phyloP scores from a whole-genome alignment of 352 stramenopile genomes.

The Pelagophyceae sp. region DNA sequence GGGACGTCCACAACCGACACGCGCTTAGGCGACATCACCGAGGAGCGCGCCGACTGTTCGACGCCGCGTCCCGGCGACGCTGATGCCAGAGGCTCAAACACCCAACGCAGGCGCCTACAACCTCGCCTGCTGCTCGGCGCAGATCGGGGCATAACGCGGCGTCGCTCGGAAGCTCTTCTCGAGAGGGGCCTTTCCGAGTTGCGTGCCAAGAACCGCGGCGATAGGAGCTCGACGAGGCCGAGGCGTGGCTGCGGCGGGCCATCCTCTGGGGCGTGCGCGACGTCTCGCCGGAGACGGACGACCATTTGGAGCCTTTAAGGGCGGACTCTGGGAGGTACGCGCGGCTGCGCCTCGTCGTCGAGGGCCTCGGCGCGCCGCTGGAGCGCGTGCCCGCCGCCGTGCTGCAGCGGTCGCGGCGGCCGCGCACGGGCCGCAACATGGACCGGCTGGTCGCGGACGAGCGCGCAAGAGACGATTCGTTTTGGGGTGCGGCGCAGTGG shows the following conservation, averaged over 20 bases:
- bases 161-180: not conserved
- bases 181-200: too few relatives aligned
- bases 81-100: too few relatives aligned
- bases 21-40: not conserved
- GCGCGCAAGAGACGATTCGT: not conserved
- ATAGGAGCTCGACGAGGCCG: conserved; percentile 5
- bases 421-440: not conserved
- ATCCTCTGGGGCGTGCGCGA: conserved; percentile 4
- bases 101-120: conserved; percentile 9
- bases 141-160: too few relatives aligned
- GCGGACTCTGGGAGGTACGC: not conserved
- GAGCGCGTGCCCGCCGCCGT: not conserved
- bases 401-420: not conserved
- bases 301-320: not conserved
- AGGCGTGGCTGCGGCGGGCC: not conserved
- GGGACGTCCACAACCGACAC: not conserved
- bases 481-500: not conserved
- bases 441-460: not conserved
- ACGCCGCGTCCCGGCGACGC: not conserved
- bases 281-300: not conserved
- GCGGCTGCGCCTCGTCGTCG: not conserved
- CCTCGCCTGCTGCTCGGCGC: conserved; percentile 2
- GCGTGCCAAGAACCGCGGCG: not conserved
- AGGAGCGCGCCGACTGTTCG: conserved; percentile 11
- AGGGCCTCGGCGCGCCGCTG: too few relatives aligned